These are phyloP conservation scores for Paramyrothecium roridum DNA, from an alignment of 2,329 filamentous ascomycete genomes.

Conservation along the genomic window DNA sequence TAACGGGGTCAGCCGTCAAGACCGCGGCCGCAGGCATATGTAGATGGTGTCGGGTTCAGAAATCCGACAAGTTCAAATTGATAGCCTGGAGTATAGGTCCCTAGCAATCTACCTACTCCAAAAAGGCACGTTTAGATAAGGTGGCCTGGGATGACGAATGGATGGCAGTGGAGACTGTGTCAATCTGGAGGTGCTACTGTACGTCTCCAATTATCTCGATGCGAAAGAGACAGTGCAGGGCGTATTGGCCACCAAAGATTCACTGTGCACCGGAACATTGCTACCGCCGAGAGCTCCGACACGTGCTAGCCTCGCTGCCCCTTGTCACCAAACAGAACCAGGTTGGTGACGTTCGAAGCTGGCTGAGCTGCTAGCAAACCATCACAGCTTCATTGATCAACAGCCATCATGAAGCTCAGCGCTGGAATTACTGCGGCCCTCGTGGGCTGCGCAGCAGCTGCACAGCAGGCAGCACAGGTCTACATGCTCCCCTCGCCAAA, in stretches of 20 bases:
- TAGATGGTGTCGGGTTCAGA: not conserved
- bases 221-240: conserved; percentile 1
- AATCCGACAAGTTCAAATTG: not conserved
- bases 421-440: conserved; percentile 35
- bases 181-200: no score
- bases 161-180: not conserved
- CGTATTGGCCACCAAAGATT: not conserved
- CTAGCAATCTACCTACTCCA: no score
- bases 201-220: no score
- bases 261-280: conserved; percentile 27
- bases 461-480: conserved; percentile 43
- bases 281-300: conserved; percentile 19
- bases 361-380: conserved; percentile 17
- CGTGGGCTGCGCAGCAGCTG: conserved; percentile 33
- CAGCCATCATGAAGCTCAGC: conserved; percentile 39
- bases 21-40: not conserved
- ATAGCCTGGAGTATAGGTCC: no score
- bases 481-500: conserved; percentile 44
- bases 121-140: not conserved
- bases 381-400: conserved; percentile 28
- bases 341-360: conserved; percentile 27
- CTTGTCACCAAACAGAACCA: conserved; percentile 12
- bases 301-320: conserved; percentile 16
- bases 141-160: not conserved
- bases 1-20: not conserved